Base-by-base conservation (phyloP, 257 asterid genomes). In the Scutellaria galericulata region DNA sequence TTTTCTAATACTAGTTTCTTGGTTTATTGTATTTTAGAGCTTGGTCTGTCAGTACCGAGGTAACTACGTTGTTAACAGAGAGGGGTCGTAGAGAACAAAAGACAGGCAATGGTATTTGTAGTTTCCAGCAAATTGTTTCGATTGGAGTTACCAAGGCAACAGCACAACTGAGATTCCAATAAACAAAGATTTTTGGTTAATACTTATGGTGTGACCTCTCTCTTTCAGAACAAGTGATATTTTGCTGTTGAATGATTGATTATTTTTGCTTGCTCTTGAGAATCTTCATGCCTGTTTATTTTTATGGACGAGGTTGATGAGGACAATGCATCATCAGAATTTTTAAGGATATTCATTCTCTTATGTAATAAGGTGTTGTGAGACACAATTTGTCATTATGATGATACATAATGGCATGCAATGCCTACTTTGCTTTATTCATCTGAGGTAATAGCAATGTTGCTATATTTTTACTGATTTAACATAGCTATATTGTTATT, bases 41-140 rank as follows among this genome's bases (percentile, higher is more conserved):
- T 90, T 72, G 96, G 98, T 64, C 77, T 81, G 51, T 93, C 98
- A 1, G 95, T 87, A 50, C 97, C 98, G 45, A 93, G 97, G 97
- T 90, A 97, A 92, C 73, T 55, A 73, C 45, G 71, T 46, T 81
- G 75, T 44, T 81, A 53, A 84, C 84, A 68, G 90, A 75, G 64
- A 68, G 90, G 90, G 73, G 64, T 52, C 48, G 71, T 59, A 40
- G 84, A 77, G 80, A 74, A 64, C 72, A 70, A 58, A 67, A 42
- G 81, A 67, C 82, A 64, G 76, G 78, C 70, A 42, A 56, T 31
- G 45, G 55, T 68, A 68, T 74, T 70, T 71, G 31, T 40, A 27
- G 52, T 53, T 72, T 69, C 68, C 41, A n/a, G 59, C 74, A 31
- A 77, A 37, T 50, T 60, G 40, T 46, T 46, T 71, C 61, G 8